These are phyloP conservation scores for Copromyces sp. DNA, from an alignment of 495 filamentous ascomycete species.

Conservation along the genomic window DNA sequence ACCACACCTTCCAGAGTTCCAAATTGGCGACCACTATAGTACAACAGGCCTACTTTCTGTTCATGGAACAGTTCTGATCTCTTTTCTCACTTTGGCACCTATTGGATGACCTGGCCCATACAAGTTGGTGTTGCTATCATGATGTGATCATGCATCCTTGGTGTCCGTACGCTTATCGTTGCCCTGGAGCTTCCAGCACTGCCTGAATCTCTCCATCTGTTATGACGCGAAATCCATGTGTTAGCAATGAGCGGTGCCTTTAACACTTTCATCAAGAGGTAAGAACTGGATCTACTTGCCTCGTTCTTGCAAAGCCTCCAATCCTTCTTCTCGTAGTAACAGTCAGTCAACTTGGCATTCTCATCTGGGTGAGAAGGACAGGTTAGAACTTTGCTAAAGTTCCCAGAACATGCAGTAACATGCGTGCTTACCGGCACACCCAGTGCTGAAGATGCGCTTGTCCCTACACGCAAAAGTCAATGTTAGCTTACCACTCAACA, in stretches of 20 bases:
- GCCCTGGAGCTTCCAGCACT: conserved; percentile 87
- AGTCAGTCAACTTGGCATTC: conserved; percentile 85
- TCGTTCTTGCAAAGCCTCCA: conserved; percentile 85
- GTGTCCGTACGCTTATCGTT: conserved; percentile 75
- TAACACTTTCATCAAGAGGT: background rate
- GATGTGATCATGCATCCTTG: conserved; percentile 46
- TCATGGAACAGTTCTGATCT: background rate
- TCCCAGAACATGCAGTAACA: background rate
- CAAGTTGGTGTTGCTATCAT: background rate
- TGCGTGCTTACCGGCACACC: conserved; percentile 63
- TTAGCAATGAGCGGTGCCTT: conserved; percentile 5
- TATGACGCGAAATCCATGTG: conserved; percentile 3
- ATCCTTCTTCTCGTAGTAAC: conserved; percentile 92
- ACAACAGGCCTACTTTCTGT: background rate
- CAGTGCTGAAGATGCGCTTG: conserved; percentile 94
- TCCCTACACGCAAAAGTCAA: conserved; percentile 39
- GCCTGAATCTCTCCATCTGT: conserved; percentile 85
- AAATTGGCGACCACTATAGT: background rate
- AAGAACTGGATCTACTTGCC: conserved; percentile 42
- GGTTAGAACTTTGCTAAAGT: background rate
- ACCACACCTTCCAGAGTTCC: background rate
- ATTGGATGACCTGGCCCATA: background rate
- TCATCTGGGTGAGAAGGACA: conserved; percentile 46
- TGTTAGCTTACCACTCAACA: conserved; percentile 6
- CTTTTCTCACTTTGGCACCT: background rate